A percentile compares a stretch with the other conserved stretches of the same genome.
Evolutionary conservation across 352 stramenopile species (phyloP).

Genomic region (Globisporangium sylvaticum): DNA sequence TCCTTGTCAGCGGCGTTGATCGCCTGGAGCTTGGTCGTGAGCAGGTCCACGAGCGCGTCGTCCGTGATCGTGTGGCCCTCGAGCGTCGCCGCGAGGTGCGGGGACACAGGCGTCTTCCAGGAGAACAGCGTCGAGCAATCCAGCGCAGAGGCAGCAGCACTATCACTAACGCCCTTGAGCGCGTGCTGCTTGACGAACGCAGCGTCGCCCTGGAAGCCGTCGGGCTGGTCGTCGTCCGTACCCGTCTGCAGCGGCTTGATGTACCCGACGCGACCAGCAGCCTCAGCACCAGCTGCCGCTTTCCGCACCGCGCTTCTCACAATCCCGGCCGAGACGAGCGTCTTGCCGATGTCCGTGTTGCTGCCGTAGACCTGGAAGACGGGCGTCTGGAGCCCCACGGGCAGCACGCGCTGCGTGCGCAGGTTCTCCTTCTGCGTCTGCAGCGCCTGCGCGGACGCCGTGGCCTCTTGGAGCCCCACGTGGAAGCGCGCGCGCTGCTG

Average conservation of each 20-base stretch:
- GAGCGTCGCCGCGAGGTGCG: conserved; percentile 88
- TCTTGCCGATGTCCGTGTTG: conserved; percentile 98
- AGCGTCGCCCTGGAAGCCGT: conserved; percentile 74
- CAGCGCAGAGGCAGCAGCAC: conserved; percentile 20
- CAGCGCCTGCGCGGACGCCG: conserved; percentile 30
- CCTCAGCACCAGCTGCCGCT: background rate
- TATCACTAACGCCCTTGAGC: conserved; percentile 1
- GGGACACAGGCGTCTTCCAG: conserved; percentile 93
- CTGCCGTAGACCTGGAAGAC: conserved; percentile 93
- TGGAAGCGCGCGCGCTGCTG: conserved; percentile 30
- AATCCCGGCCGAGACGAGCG: conserved; percentile 92
- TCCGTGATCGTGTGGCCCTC: conserved; percentile 89
- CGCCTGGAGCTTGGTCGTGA: conserved; percentile 54
- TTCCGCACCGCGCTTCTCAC: conserved; percentile 60
- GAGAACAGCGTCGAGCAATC: conserved; percentile 88
- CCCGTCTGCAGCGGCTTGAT: conserved; percentile 97
- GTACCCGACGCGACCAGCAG: conserved; percentile 65
- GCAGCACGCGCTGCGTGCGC: conserved; percentile 46
- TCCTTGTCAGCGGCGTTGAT: conserved; percentile 29
- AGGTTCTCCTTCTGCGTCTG: conserved; percentile 41
- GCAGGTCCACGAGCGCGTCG: conserved; percentile 70
- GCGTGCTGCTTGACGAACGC: conserved; percentile 75
- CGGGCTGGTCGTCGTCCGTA: conserved; percentile 39
- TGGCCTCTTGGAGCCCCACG: conserved; percentile 36
- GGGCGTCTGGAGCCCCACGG: conserved; percentile 56